These are phyloP conservation scores for Acorus calamus DNA, from an alignment of 106 monocot genomes.

Conservation along the genomic window DNA sequence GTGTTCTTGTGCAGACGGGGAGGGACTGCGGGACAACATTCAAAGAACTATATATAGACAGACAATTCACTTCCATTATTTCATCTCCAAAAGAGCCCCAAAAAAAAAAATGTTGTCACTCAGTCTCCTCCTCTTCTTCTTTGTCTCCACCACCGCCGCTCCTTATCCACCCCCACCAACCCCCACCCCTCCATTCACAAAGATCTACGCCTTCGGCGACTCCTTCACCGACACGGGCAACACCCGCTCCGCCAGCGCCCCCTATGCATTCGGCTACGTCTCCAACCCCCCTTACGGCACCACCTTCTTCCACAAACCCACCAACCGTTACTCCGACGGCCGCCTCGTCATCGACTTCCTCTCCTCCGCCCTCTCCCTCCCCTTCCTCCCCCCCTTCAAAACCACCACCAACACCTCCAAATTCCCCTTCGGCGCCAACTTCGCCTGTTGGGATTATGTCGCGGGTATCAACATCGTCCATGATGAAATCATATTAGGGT, in stretches of 20 bases:
- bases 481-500: too few relatives aligned
- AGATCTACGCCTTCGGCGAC: slow-evolving; percentile 87
- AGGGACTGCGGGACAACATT: too few relatives aligned
- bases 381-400: slow-evolving; percentile 58
- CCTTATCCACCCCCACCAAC: neutral
- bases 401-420: slow-evolving; percentile 13
- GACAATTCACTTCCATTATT: too few relatives aligned
- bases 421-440: slow-evolving; percentile 63
- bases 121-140: slow-evolving; percentile 4
- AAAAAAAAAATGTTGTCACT: neutral
- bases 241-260: slow-evolving; percentile 55
- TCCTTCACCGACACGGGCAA: slow-evolving; percentile 89
- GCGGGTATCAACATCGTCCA: too few relatives aligned
- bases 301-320: slow-evolving; percentile 76
- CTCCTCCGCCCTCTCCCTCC: slow-evolving; percentile 44
- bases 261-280: slow-evolving; percentile 55
- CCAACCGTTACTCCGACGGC: slow-evolving; percentile 91
- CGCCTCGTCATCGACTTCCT: slow-evolving; percentile 86
- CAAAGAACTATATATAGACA: too few relatives aligned
- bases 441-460: too few relatives aligned
- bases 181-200: slow-evolving; percentile 22
- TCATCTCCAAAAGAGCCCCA: too few relatives aligned
- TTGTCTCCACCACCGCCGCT: slow-evolving; percentile 1
- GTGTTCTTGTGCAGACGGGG: too few relatives aligned
- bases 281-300: slow-evolving; percentile 71